Evolutionary conservation across 129 eudicot species (phyloP).

Genomic region (Scalesia atractyloides): DNA sequence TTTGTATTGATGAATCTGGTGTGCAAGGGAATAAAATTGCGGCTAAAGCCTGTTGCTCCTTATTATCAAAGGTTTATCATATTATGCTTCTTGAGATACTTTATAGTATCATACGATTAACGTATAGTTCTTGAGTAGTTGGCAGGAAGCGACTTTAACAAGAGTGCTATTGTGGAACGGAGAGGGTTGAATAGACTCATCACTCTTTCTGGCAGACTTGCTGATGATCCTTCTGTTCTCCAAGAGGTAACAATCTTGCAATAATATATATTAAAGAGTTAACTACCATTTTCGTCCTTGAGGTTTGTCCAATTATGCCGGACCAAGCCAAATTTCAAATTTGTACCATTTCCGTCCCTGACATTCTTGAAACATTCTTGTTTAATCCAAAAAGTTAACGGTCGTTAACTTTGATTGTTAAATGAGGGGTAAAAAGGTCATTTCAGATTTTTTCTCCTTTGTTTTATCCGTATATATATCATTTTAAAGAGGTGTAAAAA

Average conservation of each 20-base stretch:
- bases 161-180: conserved; percentile 75
- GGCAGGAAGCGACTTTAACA: conserved; percentile 94
- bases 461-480: no score
- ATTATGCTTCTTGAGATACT: conserved; percentile 20
- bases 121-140: conserved; percentile 43
- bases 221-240: conserved; percentile 78
- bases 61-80: conserved; percentile 71
- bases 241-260: conserved; percentile 66
- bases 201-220: conserved; percentile 66
- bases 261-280: no score
- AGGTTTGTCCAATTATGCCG: no score
- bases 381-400: no score
- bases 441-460: no score
- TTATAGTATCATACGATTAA: background rate
- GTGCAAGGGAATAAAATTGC: conserved; percentile 58
- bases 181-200: conserved; percentile 78
- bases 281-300: no score
- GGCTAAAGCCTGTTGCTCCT: conserved; percentile 75
- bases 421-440: no score
- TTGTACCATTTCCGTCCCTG: no score
- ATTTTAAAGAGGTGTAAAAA: no score
- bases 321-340: no score
- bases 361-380: no score
- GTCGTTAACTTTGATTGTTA: no score
- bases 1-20: conserved; percentile 70